These are phyloP conservation scores for Vitis hybrid DNA, from an alignment of 177 flowering plant genomes.

Conservation along the genomic window DNA sequence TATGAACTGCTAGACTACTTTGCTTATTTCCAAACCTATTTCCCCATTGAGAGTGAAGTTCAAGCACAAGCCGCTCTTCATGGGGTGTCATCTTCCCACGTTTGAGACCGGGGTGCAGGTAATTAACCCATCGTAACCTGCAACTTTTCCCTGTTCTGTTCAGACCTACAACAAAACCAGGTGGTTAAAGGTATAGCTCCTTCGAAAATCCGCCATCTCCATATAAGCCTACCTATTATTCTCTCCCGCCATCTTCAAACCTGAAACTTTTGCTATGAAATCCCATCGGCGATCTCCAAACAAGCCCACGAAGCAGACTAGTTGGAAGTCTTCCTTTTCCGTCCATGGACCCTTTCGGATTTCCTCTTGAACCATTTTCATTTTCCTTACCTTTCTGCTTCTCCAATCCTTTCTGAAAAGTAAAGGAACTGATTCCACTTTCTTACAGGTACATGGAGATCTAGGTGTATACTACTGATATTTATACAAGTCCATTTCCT, in stretches of 20 bases:
- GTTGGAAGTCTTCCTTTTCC: slow-evolving; percentile 84
- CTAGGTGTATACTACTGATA: slow-evolving; percentile 15
- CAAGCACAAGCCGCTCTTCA: slow-evolving; percentile 87
- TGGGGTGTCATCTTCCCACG: slow-evolving; percentile 90
- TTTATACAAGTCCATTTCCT: slow-evolving; percentile 19
- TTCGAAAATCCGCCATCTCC: slow-evolving; percentile 34
- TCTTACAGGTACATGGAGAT: slow-evolving; percentile 10
- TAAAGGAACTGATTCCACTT: not conserved
- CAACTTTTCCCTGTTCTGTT: slow-evolving; percentile 98
- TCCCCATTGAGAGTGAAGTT: slow-evolving; percentile 92
- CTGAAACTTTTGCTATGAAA: slow-evolving; percentile 96
- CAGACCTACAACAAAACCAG: slow-evolving; percentile 77
- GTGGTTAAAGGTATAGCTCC: slow-evolving; percentile 42
- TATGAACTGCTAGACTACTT: slow-evolving; percentile 2
- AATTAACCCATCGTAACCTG: slow-evolving; percentile 97
- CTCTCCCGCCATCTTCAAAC: slow-evolving; percentile 99
- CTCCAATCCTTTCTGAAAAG: slow-evolving; percentile 10
- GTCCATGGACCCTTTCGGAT: slow-evolving; percentile 95
- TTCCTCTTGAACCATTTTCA: slow-evolving; percentile 52
- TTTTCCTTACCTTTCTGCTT: slow-evolving; percentile 6
- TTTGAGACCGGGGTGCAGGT: slow-evolving; percentile 90
- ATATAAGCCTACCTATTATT: slow-evolving; percentile 61
- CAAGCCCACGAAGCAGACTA: slow-evolving; percentile 68
- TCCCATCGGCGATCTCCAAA: slow-evolving; percentile 98
- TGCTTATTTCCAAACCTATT: slow-evolving; percentile 62